These are phyloP conservation scores for Zygoascus bituminiphila DNA, from an alignment of 805 yeast genomes.

Conservation along the genomic window DNA sequence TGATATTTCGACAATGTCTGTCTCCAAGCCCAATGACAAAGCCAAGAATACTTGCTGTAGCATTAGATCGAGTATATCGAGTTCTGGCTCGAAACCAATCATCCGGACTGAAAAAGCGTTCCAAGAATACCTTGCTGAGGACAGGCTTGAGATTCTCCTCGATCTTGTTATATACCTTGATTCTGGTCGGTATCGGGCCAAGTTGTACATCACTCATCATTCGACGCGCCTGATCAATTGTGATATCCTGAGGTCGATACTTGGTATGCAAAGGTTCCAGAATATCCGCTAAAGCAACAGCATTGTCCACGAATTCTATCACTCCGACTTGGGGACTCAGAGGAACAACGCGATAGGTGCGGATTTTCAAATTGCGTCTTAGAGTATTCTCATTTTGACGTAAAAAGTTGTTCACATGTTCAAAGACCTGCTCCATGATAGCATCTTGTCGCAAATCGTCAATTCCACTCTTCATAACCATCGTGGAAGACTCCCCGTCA, in stretches of 20 bases:
- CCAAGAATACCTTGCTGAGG: constrained; percentile 61
- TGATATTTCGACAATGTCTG: constrained; percentile 83
- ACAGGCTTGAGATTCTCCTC: constrained; percentile 53
- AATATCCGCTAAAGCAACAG: constrained; percentile 62
- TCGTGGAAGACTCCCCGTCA: constrained; percentile 50
- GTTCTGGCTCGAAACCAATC: constrained; percentile 64
- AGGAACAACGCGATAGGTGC: constrained; percentile 88
- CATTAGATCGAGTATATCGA: constrained; percentile 67
- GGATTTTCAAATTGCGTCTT: constrained; percentile 48
- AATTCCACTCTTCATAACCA: constrained; percentile 73
- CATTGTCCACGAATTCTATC: constrained; percentile 79
- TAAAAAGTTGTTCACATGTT: constrained; percentile 67
- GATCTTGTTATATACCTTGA: constrained; percentile 15
- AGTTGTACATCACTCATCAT: constrained; percentile 47
- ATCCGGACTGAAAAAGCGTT: constrained; percentile 56
- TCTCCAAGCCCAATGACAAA: constrained; percentile 89
- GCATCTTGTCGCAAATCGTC: constrained; percentile 95
- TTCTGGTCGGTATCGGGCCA: constrained; percentile 14
- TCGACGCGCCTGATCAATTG: constrained; percentile 50
- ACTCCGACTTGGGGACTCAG: constrained; percentile 81
- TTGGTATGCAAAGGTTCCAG: constrained; percentile 53
- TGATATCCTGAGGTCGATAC: constrained; percentile 36
- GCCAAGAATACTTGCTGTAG: constrained; percentile 81
- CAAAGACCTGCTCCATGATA: constrained; percentile 95
- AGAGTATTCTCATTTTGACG: constrained; percentile 46